Conservation (phyloP, 805 yeast species). For the Pichia nanzhaoensis region DNA sequence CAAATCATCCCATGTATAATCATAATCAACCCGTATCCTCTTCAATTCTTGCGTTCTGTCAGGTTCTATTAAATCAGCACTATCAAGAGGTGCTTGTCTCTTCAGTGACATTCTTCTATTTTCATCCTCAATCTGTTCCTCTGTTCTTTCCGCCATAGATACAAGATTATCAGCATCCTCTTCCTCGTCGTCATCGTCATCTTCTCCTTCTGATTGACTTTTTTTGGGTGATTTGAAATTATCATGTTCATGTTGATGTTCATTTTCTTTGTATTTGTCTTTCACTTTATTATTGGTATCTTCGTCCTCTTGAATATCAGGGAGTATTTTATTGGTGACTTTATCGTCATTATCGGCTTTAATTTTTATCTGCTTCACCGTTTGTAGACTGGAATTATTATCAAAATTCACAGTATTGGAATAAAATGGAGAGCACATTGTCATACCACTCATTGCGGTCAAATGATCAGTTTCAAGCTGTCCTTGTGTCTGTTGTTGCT, state of each 20-base stretch:
- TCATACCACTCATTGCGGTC: slow-evolving; percentile 36
- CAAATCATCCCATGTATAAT: slow-evolving; percentile 60
- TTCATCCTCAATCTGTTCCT: slow-evolving; percentile 26
- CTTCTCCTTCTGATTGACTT: not conserved
- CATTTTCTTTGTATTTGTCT: not conserved
- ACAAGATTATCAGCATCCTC: slow-evolving; percentile 3
- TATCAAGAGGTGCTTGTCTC: slow-evolving; percentile 47
- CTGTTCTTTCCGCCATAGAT: slow-evolving; percentile 20
- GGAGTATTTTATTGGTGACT: not conserved
- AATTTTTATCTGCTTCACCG: slow-evolving; percentile 15
- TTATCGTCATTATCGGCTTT: slow-evolving; percentile 19
- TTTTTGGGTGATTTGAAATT: too few relatives aligned
- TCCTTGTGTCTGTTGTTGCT: slow-evolving; percentile 41
- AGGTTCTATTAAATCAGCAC: slow-evolving; percentile 32
- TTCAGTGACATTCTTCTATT: slow-evolving; percentile 33
- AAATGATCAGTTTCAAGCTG: slow-evolving; percentile 36
- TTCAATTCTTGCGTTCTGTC: slow-evolving; percentile 26
- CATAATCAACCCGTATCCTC: slow-evolving; percentile 27
- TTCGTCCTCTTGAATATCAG: not conserved
- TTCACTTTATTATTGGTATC: slow-evolving; percentile 3
- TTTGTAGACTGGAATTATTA: slow-evolving; percentile 2
- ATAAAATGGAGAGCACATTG: slow-evolving; percentile 26
- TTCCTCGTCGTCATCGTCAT: not conserved
- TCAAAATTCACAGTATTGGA: slow-evolving; percentile 19
- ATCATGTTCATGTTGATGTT: not conserved